Evolutionary conservation across 768 basidiomycete species (phyloP).

Genomic region (Leucocoprinus leucothites): DNA sequence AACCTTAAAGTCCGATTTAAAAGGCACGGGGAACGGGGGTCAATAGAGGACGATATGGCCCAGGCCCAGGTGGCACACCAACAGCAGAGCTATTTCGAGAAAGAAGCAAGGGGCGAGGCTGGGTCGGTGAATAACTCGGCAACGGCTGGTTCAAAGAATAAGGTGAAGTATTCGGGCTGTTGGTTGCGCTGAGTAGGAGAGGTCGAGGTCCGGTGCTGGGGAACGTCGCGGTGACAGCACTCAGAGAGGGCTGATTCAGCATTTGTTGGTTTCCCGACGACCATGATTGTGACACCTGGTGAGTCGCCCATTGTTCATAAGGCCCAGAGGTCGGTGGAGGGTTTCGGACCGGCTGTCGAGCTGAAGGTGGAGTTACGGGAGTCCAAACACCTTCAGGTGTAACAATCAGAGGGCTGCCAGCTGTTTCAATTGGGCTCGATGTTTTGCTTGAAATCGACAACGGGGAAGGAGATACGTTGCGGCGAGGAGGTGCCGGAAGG

Average conservation of each 20-base stretch:
- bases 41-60: neutral
- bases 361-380: neutral
- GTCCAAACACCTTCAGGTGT: conserved; percentile 9
- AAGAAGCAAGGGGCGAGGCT: conserved; percentile 1
- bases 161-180: neutral
- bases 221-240: conserved; percentile 14
- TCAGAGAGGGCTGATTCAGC: conserved; percentile 11
- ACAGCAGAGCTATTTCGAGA: neutral
- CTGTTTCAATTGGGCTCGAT: neutral
- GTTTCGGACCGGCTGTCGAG: no score
- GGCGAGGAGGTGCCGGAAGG: conserved; percentile 7
- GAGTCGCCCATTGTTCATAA: conserved; percentile 1
- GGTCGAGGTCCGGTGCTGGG: conserved; percentile 8
- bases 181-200: neutral
- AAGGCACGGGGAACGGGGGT: neutral
- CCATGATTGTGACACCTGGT: conserved; percentile 3
- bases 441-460: neutral
- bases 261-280: neutral
- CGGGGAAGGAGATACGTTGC: neutral
- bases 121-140: neutral
- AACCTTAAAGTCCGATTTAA: neutral
- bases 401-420: neutral
- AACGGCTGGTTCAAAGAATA: neutral
- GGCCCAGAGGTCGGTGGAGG: neutral
- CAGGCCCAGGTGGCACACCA: neutral